Base-by-base conservation (phyloP, 148 eudicot genomes). In the Camellia japonica region DNA sequence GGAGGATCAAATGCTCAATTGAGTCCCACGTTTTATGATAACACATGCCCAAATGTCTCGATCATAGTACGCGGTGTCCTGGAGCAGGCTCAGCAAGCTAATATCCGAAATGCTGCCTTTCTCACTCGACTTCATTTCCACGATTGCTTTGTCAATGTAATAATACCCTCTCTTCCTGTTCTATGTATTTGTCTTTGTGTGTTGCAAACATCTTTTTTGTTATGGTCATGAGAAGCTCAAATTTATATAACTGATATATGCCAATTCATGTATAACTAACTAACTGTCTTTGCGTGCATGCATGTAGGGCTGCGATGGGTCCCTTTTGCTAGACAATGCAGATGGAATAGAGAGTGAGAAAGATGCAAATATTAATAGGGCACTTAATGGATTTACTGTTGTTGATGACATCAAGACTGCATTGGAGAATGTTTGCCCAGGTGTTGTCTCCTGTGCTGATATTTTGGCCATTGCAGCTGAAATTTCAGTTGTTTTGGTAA, bases 391-490 rank as follows among this genome's bases (percentile, higher is more conserved):
- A n/a, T 86, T 55, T 54, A 69, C 65, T 30, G 86, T 86, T 2
- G 80, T 86, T 23, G 88, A 86, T 68, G 67, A 74, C 49, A 84
- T 86, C 49, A 86, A 86, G 52, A 60, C 78, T 78, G 84, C 88
- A 3, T 51, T 86, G 14, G 88, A 86, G 80, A 81, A 59, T 43
- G 71, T 82, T 6, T 86, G 88, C 81, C 84, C 84, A 3, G 84
- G 84, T 13, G 79, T 81, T 19, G 88, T 86, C 7, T 86, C 88
- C 14, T 86, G 88, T 73, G 80, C 88, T 7, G 88, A 86, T 64
- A 86, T 86, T 68, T 46, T 86, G 46, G 72, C 82, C 30, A 73
- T 80, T 63, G 78, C 77, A 20, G 12, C 82, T 64, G 43, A 80
- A 52, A 67, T 74, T 38, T 60, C 71, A 11, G 65, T 64, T 55